phyloP scores from a whole-genome alignment of 176 grass and related monocot genomes.

The Melocanna baccifera region DNA sequence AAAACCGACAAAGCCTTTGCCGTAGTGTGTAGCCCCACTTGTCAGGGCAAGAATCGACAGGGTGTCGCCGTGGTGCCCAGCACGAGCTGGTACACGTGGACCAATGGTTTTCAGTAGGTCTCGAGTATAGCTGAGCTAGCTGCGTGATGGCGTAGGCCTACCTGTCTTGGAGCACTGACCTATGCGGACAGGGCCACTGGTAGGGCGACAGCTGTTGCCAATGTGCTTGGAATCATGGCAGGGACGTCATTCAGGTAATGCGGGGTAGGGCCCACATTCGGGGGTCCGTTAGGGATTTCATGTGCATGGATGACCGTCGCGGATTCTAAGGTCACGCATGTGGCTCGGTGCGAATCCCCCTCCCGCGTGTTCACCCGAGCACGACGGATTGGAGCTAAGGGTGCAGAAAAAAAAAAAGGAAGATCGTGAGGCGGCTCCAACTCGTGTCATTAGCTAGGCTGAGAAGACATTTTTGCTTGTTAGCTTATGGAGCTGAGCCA shows the following conservation, averaged over 20 bases:
- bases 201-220: background rate
- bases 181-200: background rate
- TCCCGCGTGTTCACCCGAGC: too few relatives aligned
- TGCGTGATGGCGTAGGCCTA: conserved; percentile 23
- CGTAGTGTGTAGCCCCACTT: background rate
- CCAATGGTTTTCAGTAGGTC: background rate
- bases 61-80: background rate
- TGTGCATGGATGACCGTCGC: background rate
- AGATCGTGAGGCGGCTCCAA: too few relatives aligned
- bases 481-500: too few relatives aligned
- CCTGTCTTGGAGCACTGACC: background rate
- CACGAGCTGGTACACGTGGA: background rate
- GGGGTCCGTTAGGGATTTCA: background rate
- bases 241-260: background rate
- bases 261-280: too few relatives aligned
- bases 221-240: conserved; percentile 3
- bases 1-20: too few relatives aligned
- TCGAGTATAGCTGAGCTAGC: too few relatives aligned
- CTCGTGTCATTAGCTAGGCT: too few relatives aligned
- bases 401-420: too few relatives aligned
- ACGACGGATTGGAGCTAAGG: background rate
- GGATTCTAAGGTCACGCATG: background rate
- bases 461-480: too few relatives aligned
- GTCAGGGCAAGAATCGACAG: background rate
- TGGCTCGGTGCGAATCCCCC: background rate